Evolutionary conservation across 305 asterid species (phyloP).

Genomic region (Fraxinus sp.): DNA sequence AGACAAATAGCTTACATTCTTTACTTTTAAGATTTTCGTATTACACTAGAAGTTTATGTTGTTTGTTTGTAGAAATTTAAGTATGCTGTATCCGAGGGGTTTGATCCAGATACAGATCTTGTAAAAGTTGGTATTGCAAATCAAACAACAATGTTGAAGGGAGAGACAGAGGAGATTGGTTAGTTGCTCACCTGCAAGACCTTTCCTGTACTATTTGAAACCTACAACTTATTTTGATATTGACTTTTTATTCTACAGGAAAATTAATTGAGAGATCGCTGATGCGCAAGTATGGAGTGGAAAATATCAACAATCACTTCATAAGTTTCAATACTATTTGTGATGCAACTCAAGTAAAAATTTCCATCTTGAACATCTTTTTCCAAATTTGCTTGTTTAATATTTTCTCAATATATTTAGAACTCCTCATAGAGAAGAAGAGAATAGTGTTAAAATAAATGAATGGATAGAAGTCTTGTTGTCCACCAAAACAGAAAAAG

Average conservation of each 20-base stretch:
- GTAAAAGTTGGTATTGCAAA: conserved; percentile 92
- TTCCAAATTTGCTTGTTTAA: not conserved
- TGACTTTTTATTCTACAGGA: conserved; percentile 28
- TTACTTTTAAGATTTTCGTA: not conserved
- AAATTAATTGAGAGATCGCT: conserved; percentile 72
- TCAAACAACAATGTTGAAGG: conserved; percentile 98
- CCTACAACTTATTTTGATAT: not conserved
- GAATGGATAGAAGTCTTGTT: not conserved
- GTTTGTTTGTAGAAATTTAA: conserved; percentile 76
- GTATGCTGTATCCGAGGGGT: conserved; percentile 73
- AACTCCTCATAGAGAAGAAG: not conserved
- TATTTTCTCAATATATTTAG: not conserved
- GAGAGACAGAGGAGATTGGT: conserved; percentile 99
- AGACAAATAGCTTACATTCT: not conserved
- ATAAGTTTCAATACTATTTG: conserved; percentile 96
- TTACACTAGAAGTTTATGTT: not conserved
- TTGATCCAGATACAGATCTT: conserved; percentile 89
- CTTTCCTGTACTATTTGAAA: not conserved
- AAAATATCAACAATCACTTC: conserved; percentile 78
- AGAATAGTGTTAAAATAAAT: not conserved
- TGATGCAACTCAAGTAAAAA: conserved; percentile 74
- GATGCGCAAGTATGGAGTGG: conserved; percentile 89
- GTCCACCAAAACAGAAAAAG: not conserved
- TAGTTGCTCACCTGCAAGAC: conserved; percentile 27
- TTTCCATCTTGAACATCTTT: not conserved